Evolutionary conservation across 1,284 basidiomycete species (phyloP), one percentile per base, ranked within the genome.

Genomic region (Afroboletus lepidellus): DNA sequence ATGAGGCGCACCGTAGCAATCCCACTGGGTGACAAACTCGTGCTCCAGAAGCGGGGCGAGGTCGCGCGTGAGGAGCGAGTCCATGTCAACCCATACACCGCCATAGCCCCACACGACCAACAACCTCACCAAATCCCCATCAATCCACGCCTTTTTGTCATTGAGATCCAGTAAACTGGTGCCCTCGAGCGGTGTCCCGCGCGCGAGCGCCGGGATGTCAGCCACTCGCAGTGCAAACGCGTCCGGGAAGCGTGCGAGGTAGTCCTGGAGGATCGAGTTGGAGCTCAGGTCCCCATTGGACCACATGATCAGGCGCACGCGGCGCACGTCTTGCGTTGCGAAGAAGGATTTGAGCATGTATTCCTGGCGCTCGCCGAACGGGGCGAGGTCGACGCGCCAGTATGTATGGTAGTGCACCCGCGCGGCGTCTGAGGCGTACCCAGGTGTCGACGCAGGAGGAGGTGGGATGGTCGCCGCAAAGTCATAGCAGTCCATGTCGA

Each of bases 51-150:
- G 73, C 9, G 92, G 90, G 2, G 85, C 75, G 24, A 97, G 73
- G 70, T 94, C 90, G 52, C 94, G 74, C 42, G 92, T 94, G 55
- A 96, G 74, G 52, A 98, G 77, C 54, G 90, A 89, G 71, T 98
- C 94, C 92, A 97, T 96, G 66, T 98, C 94, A 46, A 96, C 78
- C 94, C 94, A 98, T 20, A 95, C 81, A 1, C 94, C 94, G 1
- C 94, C 94, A 64, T 83, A 85, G 55, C 83, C 84, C 90, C 92
- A 96, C 21, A 95, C 72, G 27, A 93, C 82, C 49, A 97, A 74
- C 55, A 98, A 67, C 46, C 94, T 75, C 29, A 97, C 77, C 46
- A 95, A 77, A 67, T 97, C 94, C 0, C 94, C 94, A 61, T 96
- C 94, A 25, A 95, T 74, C 94, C 94, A 96, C 8, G 90, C 94